These are phyloP conservation scores for Exserohilum rostratum DNA, from an alignment of 2,329 filamentous ascomycete genomes.

Conservation along the genomic window DNA sequence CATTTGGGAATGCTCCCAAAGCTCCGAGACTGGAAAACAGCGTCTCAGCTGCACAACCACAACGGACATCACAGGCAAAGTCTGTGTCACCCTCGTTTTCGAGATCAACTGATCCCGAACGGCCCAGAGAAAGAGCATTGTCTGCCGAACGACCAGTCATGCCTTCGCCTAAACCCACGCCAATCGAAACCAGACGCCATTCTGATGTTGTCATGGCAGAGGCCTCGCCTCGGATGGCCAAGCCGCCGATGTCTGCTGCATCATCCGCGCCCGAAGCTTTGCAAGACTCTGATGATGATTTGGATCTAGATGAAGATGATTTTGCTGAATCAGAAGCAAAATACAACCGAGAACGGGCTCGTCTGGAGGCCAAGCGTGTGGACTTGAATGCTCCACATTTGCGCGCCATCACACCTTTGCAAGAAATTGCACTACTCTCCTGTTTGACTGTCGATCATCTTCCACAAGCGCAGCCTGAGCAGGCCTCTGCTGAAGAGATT, in stretches of 20 bases:
- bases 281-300: constrained; percentile 55
- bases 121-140: constrained; percentile 27
- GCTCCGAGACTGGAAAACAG: constrained; percentile 42
- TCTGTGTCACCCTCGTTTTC: constrained; percentile 30
- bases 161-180: constrained; percentile 32
- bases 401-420: constrained; percentile 52
- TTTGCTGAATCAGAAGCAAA: constrained; percentile 55
- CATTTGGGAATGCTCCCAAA: constrained; percentile 41
- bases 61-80: constrained; percentile 29
- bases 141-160: constrained; percentile 29
- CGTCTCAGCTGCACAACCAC: constrained; percentile 23
- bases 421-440: constrained; percentile 51
- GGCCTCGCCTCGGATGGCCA: constrained; percentile 34
- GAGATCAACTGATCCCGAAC: constrained; percentile 23
- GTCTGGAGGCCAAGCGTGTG: constrained; percentile 51
- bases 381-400: constrained; percentile 52
- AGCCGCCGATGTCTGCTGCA: constrained; percentile 36
- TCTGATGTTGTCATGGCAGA: constrained; percentile 47
- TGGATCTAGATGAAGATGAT: constrained; percentile 55
- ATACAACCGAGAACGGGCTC: constrained; percentile 54
- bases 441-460: constrained; percentile 46
- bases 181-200: constrained; percentile 39
- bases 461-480: constrained; percentile 19
- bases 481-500: constrained; percentile 23
- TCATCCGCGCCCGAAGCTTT: constrained; percentile 42